Percentiles rank a stretch among this genome's conserved stretches.
Evolutionary conservation across 176 grass and related monocot species (phyloP).

Genomic region (Cymbopogon citratus): DNA sequence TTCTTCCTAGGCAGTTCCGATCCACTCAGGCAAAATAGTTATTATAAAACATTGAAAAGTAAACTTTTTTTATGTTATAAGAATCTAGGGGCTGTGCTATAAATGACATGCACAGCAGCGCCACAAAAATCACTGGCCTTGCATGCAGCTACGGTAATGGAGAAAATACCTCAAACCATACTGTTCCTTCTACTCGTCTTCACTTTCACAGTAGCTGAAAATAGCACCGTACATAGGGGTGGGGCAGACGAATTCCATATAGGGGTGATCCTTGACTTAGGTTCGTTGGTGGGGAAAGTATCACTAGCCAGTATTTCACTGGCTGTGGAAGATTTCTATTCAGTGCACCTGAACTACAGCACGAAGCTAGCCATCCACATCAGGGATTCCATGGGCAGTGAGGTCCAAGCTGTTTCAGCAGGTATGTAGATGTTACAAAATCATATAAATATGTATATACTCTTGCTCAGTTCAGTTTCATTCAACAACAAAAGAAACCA

Average conservation of each 20-base stretch:
- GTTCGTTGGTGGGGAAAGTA: constrained; percentile 35
- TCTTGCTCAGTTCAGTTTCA: not conserved
- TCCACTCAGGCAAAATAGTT: not conserved
- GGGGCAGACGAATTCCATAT: constrained; percentile 35
- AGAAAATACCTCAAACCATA: not conserved
- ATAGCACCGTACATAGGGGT: not conserved
- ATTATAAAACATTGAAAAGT: not conserved
- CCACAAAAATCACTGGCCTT: not conserved
- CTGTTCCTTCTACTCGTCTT: not conserved
- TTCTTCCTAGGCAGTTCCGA: not conserved
- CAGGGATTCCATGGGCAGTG: constrained; percentile 23
- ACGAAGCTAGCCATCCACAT: constrained; percentile 40
- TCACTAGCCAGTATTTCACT: constrained; percentile 36
- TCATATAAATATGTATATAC: not conserved
- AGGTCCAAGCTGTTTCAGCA: constrained; percentile 40
- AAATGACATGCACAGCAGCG: not conserved
- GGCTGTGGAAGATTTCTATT: constrained; percentile 64
- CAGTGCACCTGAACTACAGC: constrained; percentile 18
- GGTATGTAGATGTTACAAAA: constrained; percentile 7
- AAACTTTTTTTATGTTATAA: not conserved
- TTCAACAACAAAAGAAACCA: not conserved
- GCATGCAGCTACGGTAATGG: not conserved
- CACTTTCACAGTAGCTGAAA: not conserved
- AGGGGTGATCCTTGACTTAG: constrained; percentile 47
- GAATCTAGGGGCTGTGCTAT: not conserved